Percentiles rank a stretch among this genome's conserved stretches.
Conservation (phyloP, 345 rosid species). For the Reutealis trisperma region DNA sequence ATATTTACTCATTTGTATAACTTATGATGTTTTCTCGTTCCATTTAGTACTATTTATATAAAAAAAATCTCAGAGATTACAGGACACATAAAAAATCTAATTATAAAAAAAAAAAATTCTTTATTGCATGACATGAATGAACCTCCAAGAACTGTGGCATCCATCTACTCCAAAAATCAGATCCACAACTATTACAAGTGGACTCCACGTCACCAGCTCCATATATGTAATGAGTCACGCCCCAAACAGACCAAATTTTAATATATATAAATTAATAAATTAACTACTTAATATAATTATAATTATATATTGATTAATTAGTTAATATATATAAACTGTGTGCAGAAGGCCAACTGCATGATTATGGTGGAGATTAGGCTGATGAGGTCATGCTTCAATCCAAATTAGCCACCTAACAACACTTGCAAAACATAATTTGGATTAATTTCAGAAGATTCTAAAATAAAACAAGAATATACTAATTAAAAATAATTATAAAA, state of each 20-base stretch:
- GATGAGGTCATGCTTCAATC: conserved; percentile 18
- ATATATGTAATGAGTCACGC: neutral
- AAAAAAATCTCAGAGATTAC: too few species aligned
- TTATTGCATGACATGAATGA: neutral
- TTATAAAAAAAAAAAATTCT: too few species aligned
- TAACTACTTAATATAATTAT: too few species aligned
- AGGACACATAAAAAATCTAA: too few species aligned
- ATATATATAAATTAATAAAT: too few species aligned
- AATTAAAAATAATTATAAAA: neutral
- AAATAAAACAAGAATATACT: neutral
- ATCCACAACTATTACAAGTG: neutral
- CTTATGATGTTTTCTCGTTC: too few species aligned
- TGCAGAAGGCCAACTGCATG: neutral
- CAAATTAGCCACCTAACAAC: conserved; percentile 29
- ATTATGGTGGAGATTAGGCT: neutral
- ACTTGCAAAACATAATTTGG: neutral
- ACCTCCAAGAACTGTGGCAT: neutral
- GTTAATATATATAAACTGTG: too few species aligned
- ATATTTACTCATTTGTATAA: too few species aligned
- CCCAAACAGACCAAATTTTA: too few species aligned
- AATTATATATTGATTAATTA: too few species aligned
- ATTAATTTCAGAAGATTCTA: neutral
- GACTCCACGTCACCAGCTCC: conserved; percentile 14
- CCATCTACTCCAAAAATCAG: neutral
- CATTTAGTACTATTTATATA: too few species aligned